Evolutionary conservation across 805 yeast genomes (phyloP), one percentile per base, ranked within the genome.

Genomic region (Pichia scutulata): DNA sequence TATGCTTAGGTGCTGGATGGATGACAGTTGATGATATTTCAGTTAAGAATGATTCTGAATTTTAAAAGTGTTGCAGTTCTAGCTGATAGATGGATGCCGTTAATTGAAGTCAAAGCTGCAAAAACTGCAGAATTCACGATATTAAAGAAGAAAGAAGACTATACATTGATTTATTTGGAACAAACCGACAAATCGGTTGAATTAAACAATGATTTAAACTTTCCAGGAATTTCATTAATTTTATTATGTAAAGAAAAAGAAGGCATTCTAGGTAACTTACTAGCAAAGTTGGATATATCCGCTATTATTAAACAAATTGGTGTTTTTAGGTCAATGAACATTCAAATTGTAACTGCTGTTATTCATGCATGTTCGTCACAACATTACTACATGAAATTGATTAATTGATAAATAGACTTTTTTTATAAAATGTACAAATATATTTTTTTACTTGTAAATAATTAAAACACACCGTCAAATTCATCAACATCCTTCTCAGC

Each of bases 51-150:
- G 77, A 83, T 59, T 75, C 80, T 1, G 90, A 86, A 52, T 90
- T 90, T n/a, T 70, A 85, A 81, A 60, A 81, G 74, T 55, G 97
- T 93, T 28, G 95, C 97, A 0, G 96, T 90, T 10, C 89, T 97
- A 0, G 96, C 98, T 0, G 97, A 90, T 57, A 72, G 77, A 51
- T 92, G 97, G 97, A 86, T 89, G 93, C 97, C 97, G 1, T 83
- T 90, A 81, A 62, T 70, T 7, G 92, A 89, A 63, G 95, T 90
- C 6, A 75, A 75, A 50, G 73, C 77, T 6, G 78, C 68, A 0
- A 72, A 71, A 3, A 80, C 90, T 41, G 66, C 70, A 2, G 66
- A 64, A 2, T 92, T 70, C 59, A 74, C 92, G 77, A 70, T 70
- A 48, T 60, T 63, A 48, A 83, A 84, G 70, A 81, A 78, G 63